phyloP scores from a whole-genome alignment of 768 basidiomycete species.

The Termitomyces heimii region DNA sequence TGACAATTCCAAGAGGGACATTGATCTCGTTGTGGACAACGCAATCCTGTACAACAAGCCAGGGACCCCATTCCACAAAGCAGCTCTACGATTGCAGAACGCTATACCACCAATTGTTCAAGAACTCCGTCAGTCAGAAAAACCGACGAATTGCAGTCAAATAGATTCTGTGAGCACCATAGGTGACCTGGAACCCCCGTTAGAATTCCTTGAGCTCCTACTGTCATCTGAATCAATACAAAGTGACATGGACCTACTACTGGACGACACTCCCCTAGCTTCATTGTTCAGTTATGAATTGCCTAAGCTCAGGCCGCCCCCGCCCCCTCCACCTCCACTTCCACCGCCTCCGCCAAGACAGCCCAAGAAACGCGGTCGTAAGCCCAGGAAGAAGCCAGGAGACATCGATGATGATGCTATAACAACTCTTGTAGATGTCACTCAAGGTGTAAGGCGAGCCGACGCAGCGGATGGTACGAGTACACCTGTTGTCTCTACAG shows the following conservation, averaged over 20 bases:
- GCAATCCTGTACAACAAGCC: slow-evolving; percentile 82
- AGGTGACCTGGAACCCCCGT: slow-evolving; percentile 73
- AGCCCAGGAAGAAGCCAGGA: slow-evolving; percentile 25
- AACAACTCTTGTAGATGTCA: not conserved
- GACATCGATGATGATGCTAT: not conserved
- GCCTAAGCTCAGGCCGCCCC: slow-evolving; percentile 52
- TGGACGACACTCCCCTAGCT: slow-evolving; percentile 52
- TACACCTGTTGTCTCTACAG: slow-evolving; percentile 4
- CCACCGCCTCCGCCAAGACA: slow-evolving; percentile 31
- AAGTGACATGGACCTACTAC: slow-evolving; percentile 46
- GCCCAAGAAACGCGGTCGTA: slow-evolving; percentile 33
- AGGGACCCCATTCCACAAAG: slow-evolving; percentile 64
- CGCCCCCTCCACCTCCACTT: slow-evolving; percentile 46
- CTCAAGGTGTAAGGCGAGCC: not conserved
- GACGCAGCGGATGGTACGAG: not conserved
- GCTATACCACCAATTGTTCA: slow-evolving; percentile 33
- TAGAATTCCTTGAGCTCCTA: slow-evolving; percentile 51
- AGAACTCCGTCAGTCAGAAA: slow-evolving; percentile 26
- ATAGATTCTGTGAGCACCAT: slow-evolving; percentile 19
- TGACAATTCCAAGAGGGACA: slow-evolving; percentile 52
- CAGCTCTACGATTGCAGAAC: slow-evolving; percentile 57
- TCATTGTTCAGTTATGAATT: slow-evolving; percentile 69
- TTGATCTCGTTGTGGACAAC: slow-evolving; percentile 80
- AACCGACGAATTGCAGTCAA: not conserved
- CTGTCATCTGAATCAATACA: slow-evolving; percentile 46